Evolutionary conservation across 148 eudicot species (phyloP).

Genomic region (Vaccinium corymbosum): DNA sequence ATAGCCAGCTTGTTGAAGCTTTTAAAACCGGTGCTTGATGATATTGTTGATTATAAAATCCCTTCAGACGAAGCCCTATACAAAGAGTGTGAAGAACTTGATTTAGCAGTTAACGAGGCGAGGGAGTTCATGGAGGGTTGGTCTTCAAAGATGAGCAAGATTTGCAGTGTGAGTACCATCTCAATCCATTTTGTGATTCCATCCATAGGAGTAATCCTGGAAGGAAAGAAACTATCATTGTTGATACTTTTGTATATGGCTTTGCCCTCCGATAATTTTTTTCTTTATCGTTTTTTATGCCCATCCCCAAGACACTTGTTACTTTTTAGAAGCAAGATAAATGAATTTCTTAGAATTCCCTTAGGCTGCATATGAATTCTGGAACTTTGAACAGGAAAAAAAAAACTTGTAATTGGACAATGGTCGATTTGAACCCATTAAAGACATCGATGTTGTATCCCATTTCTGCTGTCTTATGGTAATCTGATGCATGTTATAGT

Average conservation of each 20-base stretch:
- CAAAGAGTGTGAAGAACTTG: conserved; percentile 69
- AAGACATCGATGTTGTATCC: background rate
- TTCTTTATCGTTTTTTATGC: background rate
- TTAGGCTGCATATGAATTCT: background rate
- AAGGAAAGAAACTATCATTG: background rate
- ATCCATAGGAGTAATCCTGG: conserved; percentile 3
- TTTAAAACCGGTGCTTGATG: conserved; percentile 66
- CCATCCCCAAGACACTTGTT: background rate
- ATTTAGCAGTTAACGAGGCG: conserved; percentile 64
- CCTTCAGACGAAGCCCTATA: conserved; percentile 46
- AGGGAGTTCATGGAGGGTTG: conserved; percentile 77
- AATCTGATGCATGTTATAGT: background rate
- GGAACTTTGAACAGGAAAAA: background rate
- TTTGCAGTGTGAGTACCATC: conserved; percentile 62
- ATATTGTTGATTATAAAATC: conserved; percentile 41
- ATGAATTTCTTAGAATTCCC: conserved; percentile 7
- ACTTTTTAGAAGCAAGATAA: background rate
- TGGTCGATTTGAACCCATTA: background rate
- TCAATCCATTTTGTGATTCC: conserved; percentile 2
- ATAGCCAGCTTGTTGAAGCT: conserved; percentile 56
- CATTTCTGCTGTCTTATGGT: background rate
- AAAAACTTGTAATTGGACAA: conserved; percentile 4
- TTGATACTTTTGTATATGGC: background rate
- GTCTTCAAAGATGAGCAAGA: conserved; percentile 67
- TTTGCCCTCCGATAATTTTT: background rate